A percentile compares a stretch with the other conserved stretches of the same genome.
Evolutionary conservation across 768 basidiomycete genomes (phyloP).

Genomic region (Suillus clintonianus): DNA sequence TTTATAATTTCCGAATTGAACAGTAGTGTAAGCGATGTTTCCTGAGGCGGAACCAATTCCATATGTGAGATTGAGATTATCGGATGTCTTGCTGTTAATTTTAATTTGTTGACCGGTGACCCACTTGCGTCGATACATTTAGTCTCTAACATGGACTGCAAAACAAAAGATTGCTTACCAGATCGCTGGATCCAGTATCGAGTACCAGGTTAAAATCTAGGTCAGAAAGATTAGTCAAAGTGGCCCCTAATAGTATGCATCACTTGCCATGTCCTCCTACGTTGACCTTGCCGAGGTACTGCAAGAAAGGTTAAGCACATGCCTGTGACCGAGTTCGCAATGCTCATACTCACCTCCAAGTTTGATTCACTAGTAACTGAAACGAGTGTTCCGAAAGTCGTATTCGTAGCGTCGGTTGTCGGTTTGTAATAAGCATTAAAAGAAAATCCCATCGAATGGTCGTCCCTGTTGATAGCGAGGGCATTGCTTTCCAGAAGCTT

Average conservation of each 20-base stretch:
- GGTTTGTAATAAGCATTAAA: slow-evolving; percentile 13
- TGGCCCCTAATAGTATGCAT: neutral
- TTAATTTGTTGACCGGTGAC: slow-evolving; percentile 23
- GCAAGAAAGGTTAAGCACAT: neutral
- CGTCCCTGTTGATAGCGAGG: slow-evolving; percentile 14
- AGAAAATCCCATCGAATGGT: neutral
- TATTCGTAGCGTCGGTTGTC: slow-evolving; percentile 24
- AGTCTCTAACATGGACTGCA: neutral
- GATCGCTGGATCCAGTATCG: slow-evolving; percentile 33
- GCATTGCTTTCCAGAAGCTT: slow-evolving; percentile 37
- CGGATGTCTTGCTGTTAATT: slow-evolving; percentile 30
- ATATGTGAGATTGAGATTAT: slow-evolving; percentile 34
- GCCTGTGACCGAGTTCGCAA: neutral
- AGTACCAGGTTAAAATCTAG: slow-evolving; percentile 29
- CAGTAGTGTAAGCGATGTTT: slow-evolving; percentile 34
- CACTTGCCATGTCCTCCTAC: slow-evolving; percentile 30
- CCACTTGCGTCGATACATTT: slow-evolving; percentile 15
- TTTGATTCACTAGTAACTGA: slow-evolving; percentile 21
- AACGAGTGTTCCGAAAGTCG: slow-evolving; percentile 14
- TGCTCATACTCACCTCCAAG: slow-evolving; percentile 24
- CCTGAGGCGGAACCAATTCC: slow-evolving; percentile 42
- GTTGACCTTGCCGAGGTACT: slow-evolving; percentile 32
- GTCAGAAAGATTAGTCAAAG: neutral
- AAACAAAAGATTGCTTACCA: neutral
- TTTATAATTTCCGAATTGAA: slow-evolving; percentile 36